A percentile compares a stretch with the other conserved stretches of the same genome.
Evolutionary conservation across 257 asterid species (phyloP).

Genomic region (Striga asiatica): DNA sequence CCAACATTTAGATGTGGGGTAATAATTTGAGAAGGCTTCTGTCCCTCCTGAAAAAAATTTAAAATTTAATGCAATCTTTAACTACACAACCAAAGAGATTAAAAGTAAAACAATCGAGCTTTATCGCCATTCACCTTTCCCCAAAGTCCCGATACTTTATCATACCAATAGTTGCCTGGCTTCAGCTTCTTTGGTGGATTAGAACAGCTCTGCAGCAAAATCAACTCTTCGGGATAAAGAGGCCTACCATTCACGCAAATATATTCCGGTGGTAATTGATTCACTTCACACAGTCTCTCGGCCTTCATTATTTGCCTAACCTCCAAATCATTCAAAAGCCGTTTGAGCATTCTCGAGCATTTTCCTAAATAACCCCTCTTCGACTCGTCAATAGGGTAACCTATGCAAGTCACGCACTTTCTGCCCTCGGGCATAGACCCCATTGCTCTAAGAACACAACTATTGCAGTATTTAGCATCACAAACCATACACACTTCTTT

Average conservation of each 20-base stretch:
- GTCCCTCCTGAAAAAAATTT: conserved; percentile 77
- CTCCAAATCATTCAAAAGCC: conserved; percentile 84
- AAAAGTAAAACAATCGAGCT: conserved; percentile 4
- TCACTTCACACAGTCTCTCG: conserved; percentile 50
- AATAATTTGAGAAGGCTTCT: conserved; percentile 80
- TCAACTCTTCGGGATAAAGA: conserved; percentile 49
- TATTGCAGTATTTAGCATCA: conserved; percentile 84
- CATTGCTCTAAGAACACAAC: conserved; percentile 97
- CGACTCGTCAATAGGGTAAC: conserved; percentile 70
- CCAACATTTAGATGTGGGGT: conserved; percentile 92
- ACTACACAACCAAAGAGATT: not conserved
- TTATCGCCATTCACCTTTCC: conserved; percentile 41
- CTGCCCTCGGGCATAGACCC: conserved; percentile 99
- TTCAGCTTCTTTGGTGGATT: conserved; percentile 65
- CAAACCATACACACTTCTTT: conserved; percentile 96
- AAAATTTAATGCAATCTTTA: conserved; percentile 15
- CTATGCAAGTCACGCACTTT: conserved; percentile 90
- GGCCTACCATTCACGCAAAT: conserved; percentile 48
- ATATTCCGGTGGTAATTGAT: conserved; percentile 63
- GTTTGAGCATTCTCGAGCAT: conserved; percentile 94
- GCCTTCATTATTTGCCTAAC: conserved; percentile 58
- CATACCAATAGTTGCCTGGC: conserved; percentile 71
- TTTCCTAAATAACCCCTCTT: conserved; percentile 74
- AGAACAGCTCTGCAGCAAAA: conserved; percentile 40
- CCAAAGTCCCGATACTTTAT: conserved; percentile 69